Conservation (phyloP, 2,329 filamentous ascomycete genomes). For the Juglanconis juglandina region DNA sequence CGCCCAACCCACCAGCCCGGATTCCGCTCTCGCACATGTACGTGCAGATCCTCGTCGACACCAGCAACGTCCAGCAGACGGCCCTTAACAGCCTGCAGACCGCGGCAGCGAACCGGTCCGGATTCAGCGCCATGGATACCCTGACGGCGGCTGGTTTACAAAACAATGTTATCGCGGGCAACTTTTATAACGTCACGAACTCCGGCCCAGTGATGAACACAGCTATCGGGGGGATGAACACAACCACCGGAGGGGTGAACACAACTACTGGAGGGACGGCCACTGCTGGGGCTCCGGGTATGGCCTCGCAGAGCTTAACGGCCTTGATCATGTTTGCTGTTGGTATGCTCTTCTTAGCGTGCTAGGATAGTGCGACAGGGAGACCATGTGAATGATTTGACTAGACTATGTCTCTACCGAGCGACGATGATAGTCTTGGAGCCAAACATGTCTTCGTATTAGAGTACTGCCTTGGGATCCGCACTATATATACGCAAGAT, state of each 20-base stretch:
- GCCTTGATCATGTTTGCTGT: not conserved
- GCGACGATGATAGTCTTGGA: not conserved
- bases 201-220: conserved; percentile 25
- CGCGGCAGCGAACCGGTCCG: conserved; percentile 29
- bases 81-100: conserved; percentile 25
- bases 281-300: not conserved
- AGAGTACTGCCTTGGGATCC: too few relatives aligned
- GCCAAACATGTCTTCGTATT: not conserved
- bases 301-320: not conserved
- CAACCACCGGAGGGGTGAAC: not conserved
- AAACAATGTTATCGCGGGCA: conserved; percentile 33
- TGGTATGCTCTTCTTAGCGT: not conserved
- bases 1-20: conserved; percentile 36
- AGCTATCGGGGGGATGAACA: not conserved
- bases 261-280: not conserved
- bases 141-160: conserved; percentile 30
- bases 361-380: not conserved
- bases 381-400: not conserved
- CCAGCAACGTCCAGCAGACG: conserved; percentile 25
- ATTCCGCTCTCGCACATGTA: conserved; percentile 38
- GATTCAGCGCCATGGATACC: conserved; percentile 30
- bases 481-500: too few relatives aligned
- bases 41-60: conserved; percentile 38
- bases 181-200: conserved; percentile 38
- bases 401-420: not conserved